These are phyloP conservation scores for Scutellospora calospora DNA, from an alignment of 371 early-diverging fungal species.

Conservation along the genomic window DNA sequence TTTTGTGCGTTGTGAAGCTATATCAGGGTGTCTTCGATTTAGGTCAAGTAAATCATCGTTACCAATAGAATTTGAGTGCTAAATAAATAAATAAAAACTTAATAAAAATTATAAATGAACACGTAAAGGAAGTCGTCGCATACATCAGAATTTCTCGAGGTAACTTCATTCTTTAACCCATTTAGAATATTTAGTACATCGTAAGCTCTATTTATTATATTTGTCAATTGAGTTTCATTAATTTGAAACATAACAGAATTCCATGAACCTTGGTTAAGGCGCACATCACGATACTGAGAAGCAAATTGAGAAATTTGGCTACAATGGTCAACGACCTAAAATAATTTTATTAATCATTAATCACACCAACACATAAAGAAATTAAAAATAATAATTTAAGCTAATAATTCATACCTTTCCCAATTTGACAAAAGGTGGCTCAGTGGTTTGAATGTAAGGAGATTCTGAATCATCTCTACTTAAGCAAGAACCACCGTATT, in stretches of 20 bases:
- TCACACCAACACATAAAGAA: not conserved
- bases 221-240: not conserved
- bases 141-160: not conserved
- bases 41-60: conserved; percentile 8
- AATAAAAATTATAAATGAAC: not conserved
- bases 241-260: not conserved
- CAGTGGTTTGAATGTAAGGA: conserved; percentile 19
- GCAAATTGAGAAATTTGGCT: conserved; percentile 6
- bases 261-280: not conserved
- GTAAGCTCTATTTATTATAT: conserved; percentile 7
- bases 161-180: conserved; percentile 1
- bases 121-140: not conserved
- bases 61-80: not conserved
- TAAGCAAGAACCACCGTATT: not conserved
- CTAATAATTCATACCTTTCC: not conserved
- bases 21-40: not conserved
- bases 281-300: not conserved
- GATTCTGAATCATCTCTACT: not conserved
- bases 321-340: conserved; percentile 12
- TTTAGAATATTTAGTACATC: conserved; percentile 6
- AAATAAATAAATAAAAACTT: not conserved
- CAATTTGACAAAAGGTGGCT: not conserved
- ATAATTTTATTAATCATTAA: not conserved
- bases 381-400: too few species aligned
- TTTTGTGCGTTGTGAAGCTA: conserved; percentile 22